phyloP scores from a whole-genome alignment of 164 flowering plant species.

The Cinnamomum micranthum region DNA sequence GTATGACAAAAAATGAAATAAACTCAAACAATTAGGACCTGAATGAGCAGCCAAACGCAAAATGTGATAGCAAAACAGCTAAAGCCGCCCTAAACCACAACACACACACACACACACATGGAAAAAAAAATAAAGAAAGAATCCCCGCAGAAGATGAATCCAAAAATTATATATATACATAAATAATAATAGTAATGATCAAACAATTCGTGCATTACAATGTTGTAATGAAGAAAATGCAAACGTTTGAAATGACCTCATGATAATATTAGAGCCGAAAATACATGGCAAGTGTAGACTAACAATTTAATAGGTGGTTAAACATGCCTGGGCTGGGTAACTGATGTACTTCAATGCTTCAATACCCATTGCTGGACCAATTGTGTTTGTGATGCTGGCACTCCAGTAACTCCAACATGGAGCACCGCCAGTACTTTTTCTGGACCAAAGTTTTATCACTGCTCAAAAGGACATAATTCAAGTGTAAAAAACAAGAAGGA shows the following conservation, averaged over 20 bases:
- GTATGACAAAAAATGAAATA: not conserved
- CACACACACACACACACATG: not conserved
- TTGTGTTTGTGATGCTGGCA: conserved; percentile 92
- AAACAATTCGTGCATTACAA: not conserved
- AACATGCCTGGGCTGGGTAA: conserved; percentile 91
- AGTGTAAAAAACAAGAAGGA: not conserved
- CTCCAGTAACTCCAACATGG: conserved; percentile 99
- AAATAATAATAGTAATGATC: not conserved
- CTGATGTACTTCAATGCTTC: conserved; percentile 97
- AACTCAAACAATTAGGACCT: not conserved
- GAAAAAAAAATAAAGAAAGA: not conserved
- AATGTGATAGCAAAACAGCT: not conserved
- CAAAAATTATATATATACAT: too few species aligned
- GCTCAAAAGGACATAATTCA: conserved; percentile 1
- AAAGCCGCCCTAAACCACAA: not conserved
- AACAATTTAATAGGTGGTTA: not conserved
- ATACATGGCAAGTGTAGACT: not conserved
- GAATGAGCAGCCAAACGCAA: not conserved
- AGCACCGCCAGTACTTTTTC: conserved; percentile 64
- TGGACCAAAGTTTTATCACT: conserved; percentile 90
- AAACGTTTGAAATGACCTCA: not conserved
- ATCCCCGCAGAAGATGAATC: too few species aligned
- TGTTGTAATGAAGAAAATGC: not conserved
- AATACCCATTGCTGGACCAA: conserved; percentile 99
- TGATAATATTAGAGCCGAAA: not conserved